Conservation (phyloP, 2,329 filamentous ascomycete genomes). For the Fusarium hostae region DNA sequence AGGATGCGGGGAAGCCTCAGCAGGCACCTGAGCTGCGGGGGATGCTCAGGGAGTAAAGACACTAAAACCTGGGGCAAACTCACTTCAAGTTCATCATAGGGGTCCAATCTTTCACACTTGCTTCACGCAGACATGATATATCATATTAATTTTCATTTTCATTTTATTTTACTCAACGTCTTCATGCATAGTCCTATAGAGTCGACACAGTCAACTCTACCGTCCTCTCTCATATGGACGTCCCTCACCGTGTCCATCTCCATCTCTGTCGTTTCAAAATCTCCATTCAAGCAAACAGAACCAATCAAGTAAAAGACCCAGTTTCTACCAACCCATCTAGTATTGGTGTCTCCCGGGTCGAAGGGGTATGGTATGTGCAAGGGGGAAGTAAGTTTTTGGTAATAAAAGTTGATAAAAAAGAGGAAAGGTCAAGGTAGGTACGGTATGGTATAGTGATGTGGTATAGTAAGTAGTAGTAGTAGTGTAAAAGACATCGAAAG, state of each 20-base stretch:
- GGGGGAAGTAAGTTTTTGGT: slow-evolving; percentile 7
- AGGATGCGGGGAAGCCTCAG: slow-evolving; percentile 35
- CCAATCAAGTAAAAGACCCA: slow-evolving; percentile 15
- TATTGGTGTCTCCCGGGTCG: slow-evolving; percentile 4
- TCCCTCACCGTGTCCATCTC: slow-evolving; percentile 3
- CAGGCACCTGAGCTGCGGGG: slow-evolving; percentile 13
- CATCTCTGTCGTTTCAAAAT: slow-evolving; percentile 20
- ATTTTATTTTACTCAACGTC: slow-evolving; percentile 18
- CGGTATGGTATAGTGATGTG: slow-evolving; percentile 31
- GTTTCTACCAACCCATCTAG: slow-evolving; percentile 25
- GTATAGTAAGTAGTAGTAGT: slow-evolving; percentile 28
- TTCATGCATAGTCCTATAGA: slow-evolving; percentile 22
- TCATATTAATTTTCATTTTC: slow-evolving; percentile 17
- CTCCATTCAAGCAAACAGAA: slow-evolving; percentile 25
- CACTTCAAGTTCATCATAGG: neutral
- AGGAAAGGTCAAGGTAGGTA: slow-evolving; percentile 4
- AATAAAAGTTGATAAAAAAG: slow-evolving; percentile 23
- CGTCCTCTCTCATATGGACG: slow-evolving; percentile 8
- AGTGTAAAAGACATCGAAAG: slow-evolving; percentile 4
- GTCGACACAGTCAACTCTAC: slow-evolving; percentile 36
- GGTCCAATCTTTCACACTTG: neutral
- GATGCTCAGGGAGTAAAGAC: neutral
- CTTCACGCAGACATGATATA: neutral
- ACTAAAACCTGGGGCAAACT: slow-evolving; percentile 28
- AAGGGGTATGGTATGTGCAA: slow-evolving; percentile 43